Evolutionary conservation across 2,329 filamentous ascomycete genomes (phyloP), one percentile per base, ranked within the genome.

Genomic region (Ascochyta lentis): DNA sequence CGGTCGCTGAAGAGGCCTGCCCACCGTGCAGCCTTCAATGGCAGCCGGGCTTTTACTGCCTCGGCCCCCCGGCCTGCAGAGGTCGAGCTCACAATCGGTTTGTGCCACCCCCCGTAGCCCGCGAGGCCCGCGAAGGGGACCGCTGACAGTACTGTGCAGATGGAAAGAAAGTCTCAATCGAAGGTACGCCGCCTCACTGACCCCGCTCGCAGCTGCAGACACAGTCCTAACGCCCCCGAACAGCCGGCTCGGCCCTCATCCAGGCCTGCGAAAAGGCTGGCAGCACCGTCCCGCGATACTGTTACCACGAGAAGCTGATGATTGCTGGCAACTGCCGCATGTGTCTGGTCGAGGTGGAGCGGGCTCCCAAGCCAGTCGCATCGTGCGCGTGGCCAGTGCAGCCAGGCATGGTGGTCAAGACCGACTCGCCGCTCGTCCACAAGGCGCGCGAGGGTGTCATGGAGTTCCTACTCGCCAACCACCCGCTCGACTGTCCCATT

Each of bases 251-350:
- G 70, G 94, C 95, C 74, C 86, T 99, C 72, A 99, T 99, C 77
- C 95, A 99, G 83, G 95, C 95, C 75, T 99, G 95, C 83, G 95
- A 99, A 81, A 97, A 99, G 83, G 95, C 94, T 64, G 95, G 95
- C 74, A 86, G 84, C 65, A 95, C 90, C 60, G 84, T 98, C 73
- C 94, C 94, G 68, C 92, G 93, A 91, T 97, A 96, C 80, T 98
- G 94, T 81, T 98, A 98, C 80, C 94, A 97, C 86, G 94, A 98
- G 90, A 98, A 99, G 82, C 86, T 99, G 68, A 92, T 96, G 89
- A 96, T 99, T 84, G 95, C 95, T 73, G 95, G 95, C 79, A 99
- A 98, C 81, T 99, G 95, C 81, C 92, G 95, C 82, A 99, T 99
- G 95, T 99, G 95, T 80, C 82, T 99, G 74, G 95, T 99, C 74